Evolutionary conservation across 2,329 filamentous ascomycete species (phyloP), one percentile per base, ranked within the genome.

Genomic region (Periconia sp.): DNA sequence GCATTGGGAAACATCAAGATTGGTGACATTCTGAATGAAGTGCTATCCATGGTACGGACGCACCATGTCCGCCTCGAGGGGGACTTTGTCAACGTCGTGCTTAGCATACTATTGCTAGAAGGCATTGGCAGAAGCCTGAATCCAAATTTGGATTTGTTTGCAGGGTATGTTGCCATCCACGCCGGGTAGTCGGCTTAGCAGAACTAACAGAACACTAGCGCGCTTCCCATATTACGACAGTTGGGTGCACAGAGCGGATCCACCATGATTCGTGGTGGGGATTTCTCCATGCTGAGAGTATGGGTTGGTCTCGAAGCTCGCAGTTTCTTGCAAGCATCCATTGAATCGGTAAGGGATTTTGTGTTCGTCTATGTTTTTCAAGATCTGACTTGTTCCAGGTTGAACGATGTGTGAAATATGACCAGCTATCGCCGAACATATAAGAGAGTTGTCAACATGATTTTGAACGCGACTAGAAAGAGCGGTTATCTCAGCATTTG

Each of bases 51-150:
- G 92, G 94, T 99, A 30, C 85, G 94, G 51, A 79, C 81, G 10
- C 94, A 99, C 71, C 94, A 99, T 69, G 94, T 99, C 3, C 84
- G 94, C 9, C 83, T 99, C 47, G 94, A 99, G 74, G 94, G 94
- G 9, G 94, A 99, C 72, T 99, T 97, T 70, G 92, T 99, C 70
- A 99, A 99, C 69, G 94, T 99, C 5, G 93, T 99, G 30, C 88
- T 99, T 54, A 96, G 91, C 55, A 97, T 97, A 49, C 78, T 99
- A 33, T 81, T 99, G 2, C 81, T 99, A 1, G 94, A 99, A 72
- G 94, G 94, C 7, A 99, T 97, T 66, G 94, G 94, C 0, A 84
- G 94, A 56, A 91, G 82, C 54, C 77, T 99, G 15, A 88, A 97
- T 71, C 93, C 94, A 0, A 81, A 93, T 49, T 79, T 97, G 45